phyloP scores from a whole-genome alignment of 768 basidiomycete species.

The Clathrus columnatus region DNA sequence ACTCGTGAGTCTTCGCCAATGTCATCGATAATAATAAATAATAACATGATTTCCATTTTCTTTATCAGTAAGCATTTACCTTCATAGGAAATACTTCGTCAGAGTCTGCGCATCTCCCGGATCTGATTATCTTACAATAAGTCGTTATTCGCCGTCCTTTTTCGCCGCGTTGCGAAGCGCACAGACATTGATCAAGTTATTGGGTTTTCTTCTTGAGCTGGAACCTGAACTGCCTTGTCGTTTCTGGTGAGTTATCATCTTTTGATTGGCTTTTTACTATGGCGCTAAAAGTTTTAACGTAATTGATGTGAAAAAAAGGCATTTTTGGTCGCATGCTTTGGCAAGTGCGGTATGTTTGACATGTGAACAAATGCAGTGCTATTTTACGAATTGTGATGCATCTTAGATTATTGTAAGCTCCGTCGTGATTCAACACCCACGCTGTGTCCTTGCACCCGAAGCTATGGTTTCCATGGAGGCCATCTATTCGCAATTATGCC shows the following conservation, averaged over 20 bases:
- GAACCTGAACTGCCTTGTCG: slow-evolving; percentile 1
- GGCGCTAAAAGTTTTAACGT: too few species aligned
- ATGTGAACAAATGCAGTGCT: neutral
- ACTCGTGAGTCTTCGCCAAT: neutral
- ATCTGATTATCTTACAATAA: neutral
- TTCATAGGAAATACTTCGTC: slow-evolving; percentile 5
- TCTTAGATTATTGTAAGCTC: slow-evolving; percentile 2
- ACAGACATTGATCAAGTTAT: neutral
- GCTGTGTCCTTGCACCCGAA: neutral
- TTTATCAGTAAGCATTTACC: neutral
- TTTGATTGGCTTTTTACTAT: neutral
- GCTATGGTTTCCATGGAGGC: slow-evolving; percentile 39
- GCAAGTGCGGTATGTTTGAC: slow-evolving; percentile 2
- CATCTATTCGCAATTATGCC: slow-evolving; percentile 46
- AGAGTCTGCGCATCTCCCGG: neutral
- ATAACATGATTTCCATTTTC: neutral
- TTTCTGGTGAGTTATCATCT: neutral
- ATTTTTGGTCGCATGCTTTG: neutral
- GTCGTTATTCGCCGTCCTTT: neutral
- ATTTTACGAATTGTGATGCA: neutral
- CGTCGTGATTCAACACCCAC: slow-evolving; percentile 1
- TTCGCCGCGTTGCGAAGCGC: neutral
- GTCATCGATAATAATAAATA: neutral
- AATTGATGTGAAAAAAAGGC: neutral
- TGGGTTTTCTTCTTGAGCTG: neutral